phyloP scores from a whole-genome alignment of 148 eudicot genomes.

The Camellia japonica region DNA sequence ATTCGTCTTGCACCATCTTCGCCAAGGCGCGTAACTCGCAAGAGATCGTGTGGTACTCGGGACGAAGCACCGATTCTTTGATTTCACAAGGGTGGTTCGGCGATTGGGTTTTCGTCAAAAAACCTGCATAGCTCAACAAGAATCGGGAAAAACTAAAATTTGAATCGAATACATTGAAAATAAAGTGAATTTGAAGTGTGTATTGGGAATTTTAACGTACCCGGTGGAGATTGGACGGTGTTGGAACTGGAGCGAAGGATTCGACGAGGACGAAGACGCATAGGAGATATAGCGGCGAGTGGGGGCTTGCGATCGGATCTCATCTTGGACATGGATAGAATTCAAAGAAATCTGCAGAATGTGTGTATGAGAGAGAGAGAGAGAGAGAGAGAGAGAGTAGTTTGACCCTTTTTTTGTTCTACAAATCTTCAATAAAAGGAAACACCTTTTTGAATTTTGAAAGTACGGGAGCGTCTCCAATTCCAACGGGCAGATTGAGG shows the following conservation, averaged over 20 bases:
- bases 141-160: background rate
- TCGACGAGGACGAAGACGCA: constrained; percentile 60
- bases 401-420: no score
- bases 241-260: constrained; percentile 40
- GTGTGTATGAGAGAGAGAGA: background rate
- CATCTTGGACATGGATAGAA: constrained; percentile 31
- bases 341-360: background rate
- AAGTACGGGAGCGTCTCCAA: no score
- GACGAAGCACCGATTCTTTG: constrained; percentile 37
- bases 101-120: constrained; percentile 45
- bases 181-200: background rate
- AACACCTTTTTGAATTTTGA: no score
- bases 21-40: constrained; percentile 54
- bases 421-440: background rate
- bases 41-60: constrained; percentile 50
- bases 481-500: no score
- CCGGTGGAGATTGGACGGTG: constrained; percentile 48
- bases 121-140: constrained; percentile 21
- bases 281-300: constrained; percentile 60
- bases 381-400: background rate
- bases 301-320: constrained; percentile 71
- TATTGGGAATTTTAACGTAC: constrained; percentile 22
- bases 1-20: constrained; percentile 49
- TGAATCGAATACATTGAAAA: background rate
- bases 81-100: constrained; percentile 19